Conservation (phyloP, 768 basidiomycete genomes). For the Dacryopinax spathularia region DNA sequence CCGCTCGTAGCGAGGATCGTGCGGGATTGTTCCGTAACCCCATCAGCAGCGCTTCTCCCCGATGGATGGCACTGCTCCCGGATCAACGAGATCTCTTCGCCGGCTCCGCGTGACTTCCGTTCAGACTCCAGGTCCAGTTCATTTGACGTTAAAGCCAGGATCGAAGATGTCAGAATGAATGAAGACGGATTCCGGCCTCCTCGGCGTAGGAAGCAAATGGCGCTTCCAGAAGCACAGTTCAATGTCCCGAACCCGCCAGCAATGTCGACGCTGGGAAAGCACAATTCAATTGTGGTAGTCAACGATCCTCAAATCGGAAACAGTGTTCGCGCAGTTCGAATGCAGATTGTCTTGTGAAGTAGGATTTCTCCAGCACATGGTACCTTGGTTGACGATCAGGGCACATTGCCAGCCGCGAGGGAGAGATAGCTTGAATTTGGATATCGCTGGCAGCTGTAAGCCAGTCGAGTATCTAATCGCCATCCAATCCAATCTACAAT, state of each 20-base stretch:
- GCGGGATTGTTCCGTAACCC: neutral
- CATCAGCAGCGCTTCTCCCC: neutral
- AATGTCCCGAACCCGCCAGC: neutral
- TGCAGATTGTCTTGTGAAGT: too few species aligned
- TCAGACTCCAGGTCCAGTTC: neutral
- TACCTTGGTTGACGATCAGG: too few species aligned
- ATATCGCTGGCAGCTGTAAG: too few species aligned
- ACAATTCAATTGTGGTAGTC: neutral
- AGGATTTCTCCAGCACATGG: too few species aligned
- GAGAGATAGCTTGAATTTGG: too few species aligned
- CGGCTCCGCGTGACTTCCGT: neutral
- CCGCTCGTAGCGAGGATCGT: neutral
- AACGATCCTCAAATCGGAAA: too few species aligned
- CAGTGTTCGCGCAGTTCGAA: too few species aligned
- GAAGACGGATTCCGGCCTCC: neutral
- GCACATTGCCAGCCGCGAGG: too few species aligned
- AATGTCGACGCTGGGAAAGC: neutral
- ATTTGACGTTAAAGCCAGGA: neutral
- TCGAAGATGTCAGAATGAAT: neutral
- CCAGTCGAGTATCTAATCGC: too few species aligned
- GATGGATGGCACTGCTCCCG: slow-evolving; percentile 4
- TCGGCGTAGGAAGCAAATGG: neutral
- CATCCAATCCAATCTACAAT: neutral
- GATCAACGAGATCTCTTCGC: neutral
- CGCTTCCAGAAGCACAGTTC: neutral